Conservation (phyloP, 1,139 yeast species). For the Suhomyces wounanorum region DNA sequence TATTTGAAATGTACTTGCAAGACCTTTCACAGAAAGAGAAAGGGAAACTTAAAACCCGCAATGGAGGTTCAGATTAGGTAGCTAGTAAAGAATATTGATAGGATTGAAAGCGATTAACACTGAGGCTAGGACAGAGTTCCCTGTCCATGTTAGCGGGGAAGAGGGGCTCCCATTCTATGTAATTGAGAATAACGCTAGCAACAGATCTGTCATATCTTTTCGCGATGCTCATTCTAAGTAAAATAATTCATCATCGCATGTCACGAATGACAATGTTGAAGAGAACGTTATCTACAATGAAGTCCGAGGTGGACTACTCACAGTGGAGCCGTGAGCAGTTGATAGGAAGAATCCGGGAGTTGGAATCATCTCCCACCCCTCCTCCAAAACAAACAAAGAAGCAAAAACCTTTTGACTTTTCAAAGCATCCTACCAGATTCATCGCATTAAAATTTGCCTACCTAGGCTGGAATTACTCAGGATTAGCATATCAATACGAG, state of each 20-base stretch:
- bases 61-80: too few relatives aligned
- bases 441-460: slow-evolving; percentile 85
- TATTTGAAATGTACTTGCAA: too few relatives aligned
- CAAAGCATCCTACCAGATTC: slow-evolving; percentile 64
- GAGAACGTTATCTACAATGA: slow-evolving; percentile 13
- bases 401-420: slow-evolving; percentile 63
- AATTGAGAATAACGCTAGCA: not conserved
- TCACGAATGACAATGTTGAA: slow-evolving; percentile 12
- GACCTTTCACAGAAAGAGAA: not conserved
- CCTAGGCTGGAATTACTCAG: slow-evolving; percentile 92
- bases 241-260: slow-evolving; percentile 5
- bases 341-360: slow-evolving; percentile 46
- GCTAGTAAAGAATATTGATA: too few relatives aligned
- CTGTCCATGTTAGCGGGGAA: too few relatives aligned
- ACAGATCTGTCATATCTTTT: not conserved
- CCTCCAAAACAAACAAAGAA: slow-evolving; percentile 20
- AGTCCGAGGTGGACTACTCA: slow-evolving; percentile 31
- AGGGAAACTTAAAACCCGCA: too few relatives aligned
- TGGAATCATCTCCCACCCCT: slow-evolving; percentile 36
- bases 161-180: too few relatives aligned
- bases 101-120: too few relatives aligned
- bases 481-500: slow-evolving; percentile 78
- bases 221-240: not conserved
- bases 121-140: too few relatives aligned
- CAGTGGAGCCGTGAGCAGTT: slow-evolving; percentile 57